phyloP scores from a whole-genome alignment of 139 green algal species.

The Picocystis salinarum region DNA sequence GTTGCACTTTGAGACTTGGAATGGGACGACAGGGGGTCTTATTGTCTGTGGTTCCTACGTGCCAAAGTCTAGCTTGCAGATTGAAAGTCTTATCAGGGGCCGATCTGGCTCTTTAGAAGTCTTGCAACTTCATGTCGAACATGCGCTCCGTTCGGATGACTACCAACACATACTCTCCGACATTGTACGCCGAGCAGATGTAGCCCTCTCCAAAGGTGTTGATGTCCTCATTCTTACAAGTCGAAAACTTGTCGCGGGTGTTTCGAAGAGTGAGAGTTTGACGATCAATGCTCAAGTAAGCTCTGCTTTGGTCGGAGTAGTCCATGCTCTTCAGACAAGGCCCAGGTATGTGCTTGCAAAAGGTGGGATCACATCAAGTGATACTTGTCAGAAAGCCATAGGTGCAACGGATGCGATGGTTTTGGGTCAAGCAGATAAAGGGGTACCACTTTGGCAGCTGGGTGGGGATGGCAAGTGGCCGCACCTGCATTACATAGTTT shows the following conservation, averaged over 20 bases:
- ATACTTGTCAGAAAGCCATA: not conserved
- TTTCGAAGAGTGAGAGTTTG: too few relatives aligned
- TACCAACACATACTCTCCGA: too few relatives aligned
- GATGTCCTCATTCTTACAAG: too few relatives aligned
- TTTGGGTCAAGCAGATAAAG: slow-evolving; percentile 10
- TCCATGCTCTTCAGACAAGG: not conserved
- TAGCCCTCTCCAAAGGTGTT: too few relatives aligned
- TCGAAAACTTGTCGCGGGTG: too few relatives aligned
- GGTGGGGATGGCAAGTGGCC: not conserved
- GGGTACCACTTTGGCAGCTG: slow-evolving; percentile 14
- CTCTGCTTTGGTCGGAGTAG: not conserved
- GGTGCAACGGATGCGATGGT: not conserved
- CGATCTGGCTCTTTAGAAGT: too few relatives aligned
- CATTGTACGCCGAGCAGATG: not conserved
- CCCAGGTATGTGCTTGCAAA: not conserved
- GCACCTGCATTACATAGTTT: slow-evolving; percentile 16
- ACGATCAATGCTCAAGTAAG: too few relatives aligned
- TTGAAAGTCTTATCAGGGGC: slow-evolving; percentile 2
- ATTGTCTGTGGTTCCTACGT: slow-evolving; percentile 18
- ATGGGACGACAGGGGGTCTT: slow-evolving; percentile 1
- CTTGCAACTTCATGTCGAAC: too few relatives aligned
- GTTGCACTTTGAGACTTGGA: not conserved
- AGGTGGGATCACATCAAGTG: not conserved
- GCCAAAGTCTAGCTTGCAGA: slow-evolving; percentile 14
- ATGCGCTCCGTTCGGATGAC: too few relatives aligned